phyloP scores from a whole-genome alignment of 2,329 filamentous ascomycete genomes.

The Microdochium nivale region DNA sequence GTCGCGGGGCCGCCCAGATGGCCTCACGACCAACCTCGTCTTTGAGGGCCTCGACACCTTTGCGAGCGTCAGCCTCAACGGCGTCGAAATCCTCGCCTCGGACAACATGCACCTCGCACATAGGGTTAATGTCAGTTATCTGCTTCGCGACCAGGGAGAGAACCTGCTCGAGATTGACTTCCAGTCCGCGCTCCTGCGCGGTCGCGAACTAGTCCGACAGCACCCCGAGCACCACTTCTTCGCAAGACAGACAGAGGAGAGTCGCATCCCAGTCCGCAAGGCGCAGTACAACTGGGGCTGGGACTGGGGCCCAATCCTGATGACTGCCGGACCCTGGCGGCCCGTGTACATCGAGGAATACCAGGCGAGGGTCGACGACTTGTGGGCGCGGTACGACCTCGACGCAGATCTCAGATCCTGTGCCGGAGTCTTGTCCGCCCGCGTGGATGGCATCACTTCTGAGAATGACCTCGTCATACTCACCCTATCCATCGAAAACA shows the following conservation, averaged over 20 bases:
- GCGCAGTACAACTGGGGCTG: slow-evolving; percentile 65
- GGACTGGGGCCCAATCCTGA: slow-evolving; percentile 60
- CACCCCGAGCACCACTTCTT: slow-evolving; percentile 48
- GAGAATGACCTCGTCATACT: slow-evolving; percentile 14
- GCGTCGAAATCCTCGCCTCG: slow-evolving; percentile 38
- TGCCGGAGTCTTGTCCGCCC: slow-evolving; percentile 26
- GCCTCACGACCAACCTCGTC: slow-evolving; percentile 36
- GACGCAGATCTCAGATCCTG: slow-evolving; percentile 25
- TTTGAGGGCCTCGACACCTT: slow-evolving; percentile 60
- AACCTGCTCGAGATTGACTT: slow-evolving; percentile 50
- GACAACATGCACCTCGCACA: slow-evolving; percentile 59
- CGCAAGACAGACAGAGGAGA: slow-evolving; percentile 37
- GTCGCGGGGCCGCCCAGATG: slow-evolving; percentile 7
- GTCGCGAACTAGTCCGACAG: slow-evolving; percentile 40
- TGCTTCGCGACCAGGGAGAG: slow-evolving; percentile 21
- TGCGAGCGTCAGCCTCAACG: slow-evolving; percentile 48
- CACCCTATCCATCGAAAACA: slow-evolving; percentile 12
- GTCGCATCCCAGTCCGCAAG: slow-evolving; percentile 47
- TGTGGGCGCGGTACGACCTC: slow-evolving; percentile 35
- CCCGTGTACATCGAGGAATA: slow-evolving; percentile 59
- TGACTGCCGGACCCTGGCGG: slow-evolving; percentile 59
- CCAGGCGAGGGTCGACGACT: slow-evolving; percentile 45
- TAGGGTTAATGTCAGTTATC: slow-evolving; percentile 39
- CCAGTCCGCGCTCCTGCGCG: slow-evolving; percentile 42
- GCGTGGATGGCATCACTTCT: slow-evolving; percentile 23